Evolutionary conservation across 2,329 filamentous ascomycete species (phyloP), one percentile per base, ranked within the genome.

Genomic region (Aureobasidium zeae): DNA sequence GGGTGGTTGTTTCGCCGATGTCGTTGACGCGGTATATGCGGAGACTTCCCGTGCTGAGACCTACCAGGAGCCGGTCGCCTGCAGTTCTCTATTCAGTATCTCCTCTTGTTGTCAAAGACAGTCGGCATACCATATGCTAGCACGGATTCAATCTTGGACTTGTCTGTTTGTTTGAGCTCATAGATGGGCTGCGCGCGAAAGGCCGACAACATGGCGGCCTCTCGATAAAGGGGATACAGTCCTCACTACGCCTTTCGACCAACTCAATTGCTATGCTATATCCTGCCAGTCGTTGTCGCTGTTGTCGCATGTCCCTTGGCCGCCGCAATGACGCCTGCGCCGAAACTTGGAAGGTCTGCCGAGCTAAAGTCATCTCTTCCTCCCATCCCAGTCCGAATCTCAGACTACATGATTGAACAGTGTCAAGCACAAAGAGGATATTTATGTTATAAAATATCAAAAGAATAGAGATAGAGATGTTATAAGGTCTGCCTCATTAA

Each of bases 121-220:
- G 19, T 6, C 13, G 4, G 8, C 44, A 33, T 72, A 86, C 83
- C 87, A 66, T 94, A 86, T 49, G 89, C 86, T 35, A 96, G 74
- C 53, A 98, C 86, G 37, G 86, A 91, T 68, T 98, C 91, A 66
- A 98, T 94, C 72, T 83, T 91, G 53, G 86, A 93, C 72, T 93
- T 95, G 77, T 96, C 89, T 65, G 86, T 82, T 65, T 81, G 80
- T 69, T 84, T 88, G 58, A 98, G 83, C 83, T 98, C 91, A 73
- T 96, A 84, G 63, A 98, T 89, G 52, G 88, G 85, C 60, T 86
- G 84, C 70, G 91, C 88, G 55, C 84, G 94, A 69, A 98, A 98
- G 61, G 91, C 91, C 67, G 89, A 93, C 67, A 98, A 82, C 91
- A 95, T 95, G 43, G 24, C 60, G 28, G 25, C 20, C 28, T 39